Evolutionary conservation across 2,329 filamentous ascomycete genomes (phyloP), one percentile per base, ranked within the genome.

Genomic region (Aspergillus pseudonomiae): DNA sequence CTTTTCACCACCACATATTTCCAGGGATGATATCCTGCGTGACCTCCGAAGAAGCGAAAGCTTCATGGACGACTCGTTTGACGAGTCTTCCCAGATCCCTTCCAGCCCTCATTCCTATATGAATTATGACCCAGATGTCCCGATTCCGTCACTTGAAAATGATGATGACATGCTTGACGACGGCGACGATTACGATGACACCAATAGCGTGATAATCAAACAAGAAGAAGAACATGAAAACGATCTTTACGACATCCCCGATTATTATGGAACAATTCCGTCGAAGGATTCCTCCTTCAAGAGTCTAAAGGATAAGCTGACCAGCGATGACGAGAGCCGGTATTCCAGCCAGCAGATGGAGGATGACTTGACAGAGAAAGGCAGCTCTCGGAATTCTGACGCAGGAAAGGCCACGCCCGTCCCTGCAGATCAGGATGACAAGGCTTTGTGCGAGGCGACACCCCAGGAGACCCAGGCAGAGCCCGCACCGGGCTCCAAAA

Each of bases 1-100:
- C 79, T 84, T 62, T 83, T 85, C 71, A 16, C 92, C 89, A 21
- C 85, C 91, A 12, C 90, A 90, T 60, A 96, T 98, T 73, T 97
- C 94, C 10, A 88, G 94, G 43, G 95, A 98, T 75, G 97, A 94
- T 0, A 98, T 98, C 70, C 83, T 98, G 71, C 89, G 92, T 59
- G 93, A 94, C 66, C 90, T 97, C 61, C 92, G 95, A 75, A 78
- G 75, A 41, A 70, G 91, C 90, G 79, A 92, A 77, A 75, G 81
- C 62, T 79, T 82, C 63, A 84, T 88, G 60, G 87, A 89, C 4
- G 86, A 89, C 62, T 89, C 87, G 67, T 85, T 86, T 70, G 87
- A 90, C 70, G 88, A 87, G 4, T 88, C 88, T 2, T 86, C 87
- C 1, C 79, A 82, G n/a, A 81, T 84, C 2, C 85, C 83, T 65